phyloP scores from a whole-genome alignment of 2,329 filamentous ascomycete genomes.

The Diaporthe vaccinii region DNA sequence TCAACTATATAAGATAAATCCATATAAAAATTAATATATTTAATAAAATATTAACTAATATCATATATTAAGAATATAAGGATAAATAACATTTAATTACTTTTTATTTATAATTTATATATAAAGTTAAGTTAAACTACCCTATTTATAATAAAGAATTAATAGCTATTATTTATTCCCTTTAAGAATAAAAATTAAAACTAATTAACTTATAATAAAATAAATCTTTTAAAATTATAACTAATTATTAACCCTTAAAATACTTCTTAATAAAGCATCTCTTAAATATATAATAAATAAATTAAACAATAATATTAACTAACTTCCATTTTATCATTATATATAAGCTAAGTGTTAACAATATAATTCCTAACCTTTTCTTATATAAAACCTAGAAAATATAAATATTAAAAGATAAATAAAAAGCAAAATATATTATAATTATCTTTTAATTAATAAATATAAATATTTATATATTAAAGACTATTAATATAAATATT shows the following conservation, averaged over 20 bases:
- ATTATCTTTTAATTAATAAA: background rate
- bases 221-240: background rate
- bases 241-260: background rate
- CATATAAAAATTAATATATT: background rate
- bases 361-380: background rate
- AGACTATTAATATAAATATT: background rate
- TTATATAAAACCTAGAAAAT: background rate
- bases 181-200: background rate
- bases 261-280: background rate
- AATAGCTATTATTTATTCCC: background rate
- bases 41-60: background rate
- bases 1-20: background rate
- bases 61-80: background rate
- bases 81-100: background rate
- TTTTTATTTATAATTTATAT: background rate
- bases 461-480: background rate
- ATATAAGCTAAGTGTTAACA: background rate
- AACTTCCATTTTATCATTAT: background rate
- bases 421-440: background rate
- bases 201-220: background rate
- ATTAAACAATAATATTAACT: background rate
- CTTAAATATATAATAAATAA: background rate
- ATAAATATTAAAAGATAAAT: background rate
- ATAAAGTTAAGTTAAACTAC: background rate
- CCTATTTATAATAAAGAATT: conserved; percentile 24